These are phyloP conservation scores for Ottelia alismoides DNA, from an alignment of 106 monocot species.

Conservation along the genomic window DNA sequence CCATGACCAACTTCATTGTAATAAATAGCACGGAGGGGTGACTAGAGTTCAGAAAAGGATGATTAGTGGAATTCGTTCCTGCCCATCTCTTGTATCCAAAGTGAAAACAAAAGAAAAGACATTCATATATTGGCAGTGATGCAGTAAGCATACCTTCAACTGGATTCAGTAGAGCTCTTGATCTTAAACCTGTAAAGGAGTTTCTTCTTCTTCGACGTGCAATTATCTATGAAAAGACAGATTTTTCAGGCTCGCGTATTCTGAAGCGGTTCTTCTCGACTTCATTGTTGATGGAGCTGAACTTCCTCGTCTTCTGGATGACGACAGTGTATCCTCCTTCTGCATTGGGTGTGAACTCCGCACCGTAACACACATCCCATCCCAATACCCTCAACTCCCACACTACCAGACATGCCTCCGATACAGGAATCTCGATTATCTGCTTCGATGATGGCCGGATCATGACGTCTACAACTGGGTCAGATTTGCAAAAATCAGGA, in stretches of 20 bases:
- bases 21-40: no score
- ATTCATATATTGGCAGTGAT: no score
- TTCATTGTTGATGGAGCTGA: constrained; percentile 8
- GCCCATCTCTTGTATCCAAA: no score
- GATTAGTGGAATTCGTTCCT: no score
- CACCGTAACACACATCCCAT: constrained; percentile 27
- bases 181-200: no score
- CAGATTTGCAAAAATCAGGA: constrained; percentile 6
- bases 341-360: constrained; percentile 37
- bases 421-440: constrained; percentile 3
- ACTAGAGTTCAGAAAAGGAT: no score
- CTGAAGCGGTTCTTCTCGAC: constrained; percentile 51
- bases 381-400: no score
- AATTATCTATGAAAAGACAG: constrained; percentile 50
- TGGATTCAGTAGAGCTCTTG: constrained; percentile 29
- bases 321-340: constrained; percentile 48
- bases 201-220: constrained; percentile 75
- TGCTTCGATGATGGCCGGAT: constrained; percentile 7
- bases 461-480: constrained; percentile 5
- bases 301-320: constrained; percentile 27
- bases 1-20: no score
- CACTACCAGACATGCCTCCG: constrained; percentile 12
- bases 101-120: no score
- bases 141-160: no score
- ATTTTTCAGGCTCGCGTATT: constrained; percentile 62